A percentile compares a stretch with the other conserved stretches of the same genome.
Evolutionary conservation across 176 grass and related monocot species (phyloP).

Genomic region (Avena insularis): DNA sequence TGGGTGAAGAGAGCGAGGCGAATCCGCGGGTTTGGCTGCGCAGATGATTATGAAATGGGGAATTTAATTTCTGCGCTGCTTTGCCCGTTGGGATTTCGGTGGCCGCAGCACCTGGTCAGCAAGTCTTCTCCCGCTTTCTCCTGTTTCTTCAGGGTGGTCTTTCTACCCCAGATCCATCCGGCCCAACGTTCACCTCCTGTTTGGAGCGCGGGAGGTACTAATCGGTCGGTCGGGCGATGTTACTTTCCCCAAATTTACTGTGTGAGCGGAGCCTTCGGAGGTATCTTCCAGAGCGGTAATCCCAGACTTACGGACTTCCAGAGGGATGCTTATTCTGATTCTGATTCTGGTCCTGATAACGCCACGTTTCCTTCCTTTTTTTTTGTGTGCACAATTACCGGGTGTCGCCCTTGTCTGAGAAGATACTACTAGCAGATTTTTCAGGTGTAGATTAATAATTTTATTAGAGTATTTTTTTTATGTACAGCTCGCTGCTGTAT

Average conservation of each 20-base stretch:
- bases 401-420: too few species aligned
- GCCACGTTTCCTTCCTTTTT: background rate
- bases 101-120: background rate
- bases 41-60: background rate
- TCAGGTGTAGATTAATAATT: background rate
- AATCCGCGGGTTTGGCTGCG: background rate
- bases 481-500: background rate
- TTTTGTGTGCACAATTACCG: too few species aligned
- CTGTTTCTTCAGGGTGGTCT: background rate
- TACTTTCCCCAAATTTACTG: slow-evolving; percentile 34
- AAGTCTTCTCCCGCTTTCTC: background rate
- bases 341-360: background rate
- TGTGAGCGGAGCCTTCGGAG: background rate
- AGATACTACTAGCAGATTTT: slow-evolving; percentile 6
- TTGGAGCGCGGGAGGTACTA: background rate
- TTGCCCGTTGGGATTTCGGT: slow-evolving; percentile 1
- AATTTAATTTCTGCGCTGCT: slow-evolving; percentile 15
- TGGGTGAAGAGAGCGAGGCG: background rate
- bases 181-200: background rate
- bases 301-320: too few species aligned
- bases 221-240: slow-evolving; percentile 9
- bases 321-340: slow-evolving; percentile 19
- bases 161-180: slow-evolving; percentile 9
- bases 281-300: too few species aligned
- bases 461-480: background rate